Evolutionary conservation across 768 basidiomycete genomes (phyloP), one percentile per base, ranked within the genome.

Genomic region (Pisolithus marmoratus): DNA sequence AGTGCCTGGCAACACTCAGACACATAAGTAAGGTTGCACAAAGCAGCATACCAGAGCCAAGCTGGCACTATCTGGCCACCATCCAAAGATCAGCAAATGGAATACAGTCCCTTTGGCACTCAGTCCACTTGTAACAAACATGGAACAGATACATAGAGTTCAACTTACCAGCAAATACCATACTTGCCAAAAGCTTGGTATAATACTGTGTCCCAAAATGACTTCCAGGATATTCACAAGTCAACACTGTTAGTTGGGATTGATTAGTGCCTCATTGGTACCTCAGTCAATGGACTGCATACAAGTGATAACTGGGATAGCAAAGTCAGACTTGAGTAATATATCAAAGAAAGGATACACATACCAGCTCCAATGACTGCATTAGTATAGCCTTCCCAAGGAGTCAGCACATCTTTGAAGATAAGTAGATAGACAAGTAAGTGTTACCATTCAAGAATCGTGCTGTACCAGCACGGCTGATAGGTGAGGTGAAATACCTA

Each of bases 41-140:
- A 62, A 15, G 5, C 11, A 3, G 8, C 75, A 46, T 52, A 86
- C 85, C 91, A 94, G 93, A 57, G 90, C 91, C 58, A 85, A 86
- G 61, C 93, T 94, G 46, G 85, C 91, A 55, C 88, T 90, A 66
- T 94, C 93, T 15, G 87, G 88, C 54, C 92, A 72, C 63, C 82
- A 90, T 69, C 90, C 88, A 60, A 93, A 91, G 44, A 64, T 55
- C 34, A 93, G 69, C 89, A 90, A 91, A 31, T 93, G 92, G 11
- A 92, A 75, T n/a, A 94, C 69, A 8, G 85, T 89, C 17, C 93
- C 93, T 67, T 88, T 89, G 38, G 79, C 8, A 54, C 85, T 65
- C 61, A 82, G 84, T 70, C 90, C 85, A 26, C 81, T 82, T 47
- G 85, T 68, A 58, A 71, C 84, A 84, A 55, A 84, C 24, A 23